Conservation (phyloP, 2,329 filamentous ascomycete genomes). For the Talaromyces pinophilus region DNA sequence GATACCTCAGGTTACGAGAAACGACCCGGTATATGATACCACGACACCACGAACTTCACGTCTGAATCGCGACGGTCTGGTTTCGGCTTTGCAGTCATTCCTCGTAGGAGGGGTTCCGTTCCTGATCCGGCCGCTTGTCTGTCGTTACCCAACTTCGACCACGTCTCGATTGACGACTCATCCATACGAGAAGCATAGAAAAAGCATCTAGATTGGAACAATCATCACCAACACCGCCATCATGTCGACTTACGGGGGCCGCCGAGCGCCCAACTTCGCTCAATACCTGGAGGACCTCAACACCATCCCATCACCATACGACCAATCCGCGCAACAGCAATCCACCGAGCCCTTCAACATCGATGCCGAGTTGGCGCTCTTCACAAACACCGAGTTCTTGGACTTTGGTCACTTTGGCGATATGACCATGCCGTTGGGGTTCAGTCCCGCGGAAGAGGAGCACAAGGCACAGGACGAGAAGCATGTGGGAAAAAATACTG, state of each 20-base stretch:
- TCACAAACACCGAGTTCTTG: conserved; percentile 80
- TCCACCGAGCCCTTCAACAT: conserved; percentile 63
- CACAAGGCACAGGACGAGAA: conserved; percentile 26
- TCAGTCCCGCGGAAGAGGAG: conserved; percentile 33
- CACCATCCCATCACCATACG: conserved; percentile 64
- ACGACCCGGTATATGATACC: not conserved
- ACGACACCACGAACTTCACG: not conserved
- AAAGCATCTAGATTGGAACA: not conserved
- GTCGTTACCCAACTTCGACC: not conserved
- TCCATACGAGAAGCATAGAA: not conserved
- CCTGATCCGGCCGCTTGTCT: not conserved
- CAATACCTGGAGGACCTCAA: conserved; percentile 88
- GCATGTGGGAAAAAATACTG: conserved; percentile 30
- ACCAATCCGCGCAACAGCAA: conserved; percentile 58
- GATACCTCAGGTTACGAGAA: not conserved
- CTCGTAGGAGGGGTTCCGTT: conserved; percentile 12
- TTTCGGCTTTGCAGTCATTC: conserved; percentile 5
- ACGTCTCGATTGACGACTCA: not conserved
- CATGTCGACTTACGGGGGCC: conserved; percentile 75
- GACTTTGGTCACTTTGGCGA: conserved; percentile 63
- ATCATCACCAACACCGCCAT: conserved; percentile 19
- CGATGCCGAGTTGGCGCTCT: conserved; percentile 73
- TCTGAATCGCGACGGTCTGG: not conserved
- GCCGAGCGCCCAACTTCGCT: conserved; percentile 82
- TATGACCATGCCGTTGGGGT: conserved; percentile 37